Base-by-base conservation (phyloP, 495 filamentous ascomycete species). In the Staphylotrichum tortipilum region DNA sequence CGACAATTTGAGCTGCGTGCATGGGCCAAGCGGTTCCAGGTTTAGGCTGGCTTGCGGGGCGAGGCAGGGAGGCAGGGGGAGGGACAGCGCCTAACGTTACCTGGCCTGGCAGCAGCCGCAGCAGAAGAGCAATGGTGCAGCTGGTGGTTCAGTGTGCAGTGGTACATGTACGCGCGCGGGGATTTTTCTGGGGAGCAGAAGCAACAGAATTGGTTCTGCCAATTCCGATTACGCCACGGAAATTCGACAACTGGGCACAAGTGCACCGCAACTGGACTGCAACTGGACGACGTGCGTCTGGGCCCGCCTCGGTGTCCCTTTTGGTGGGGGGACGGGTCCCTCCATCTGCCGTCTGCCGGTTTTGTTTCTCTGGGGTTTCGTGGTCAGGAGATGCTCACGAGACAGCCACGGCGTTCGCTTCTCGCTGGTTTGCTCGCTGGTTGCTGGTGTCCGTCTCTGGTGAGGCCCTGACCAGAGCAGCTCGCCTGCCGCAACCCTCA, bases 191-290 rank as follows among this genome's bases (percentile, higher is more conserved):
- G 42, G n/a, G 29, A 50, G 30, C 30, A 55, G 45, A 54, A 60
- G 53, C 50, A 58, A 59, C 49, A 38, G 54, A 54, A 52, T 52
- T 50, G 44, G 24, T 34, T 28, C n/a, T n/a, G n/a, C n/a, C n/a
- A n/a, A n/a, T 49, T 52, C 44, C 43, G 39, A 62, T 66, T 66
- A 62, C 63, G 59, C 50, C 49, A 62, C 53, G 49, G 38, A 64
- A 65, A 66, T 31, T 49, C 46, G 43, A 31, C 46, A n/a, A 48
- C 53, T 55, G 49, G 52, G n/a, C n/a, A n/a, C n/a, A n/a, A n/a
- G n/a, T n/a, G n/a, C n/a, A n/a, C n/a, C n/a, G n/a, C n/a, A n/a
- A n/a, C n/a, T n/a, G n/a, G n/a, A n/a, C n/a, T n/a, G n/a, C n/a
- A n/a, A n/a, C n/a, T n/a, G n/a, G n/a, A n/a, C n/a, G n/a, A n/a